phyloP scores from a whole-genome alignment of 139 green algal genomes.

The Zygnema circumcarinatum region DNA sequence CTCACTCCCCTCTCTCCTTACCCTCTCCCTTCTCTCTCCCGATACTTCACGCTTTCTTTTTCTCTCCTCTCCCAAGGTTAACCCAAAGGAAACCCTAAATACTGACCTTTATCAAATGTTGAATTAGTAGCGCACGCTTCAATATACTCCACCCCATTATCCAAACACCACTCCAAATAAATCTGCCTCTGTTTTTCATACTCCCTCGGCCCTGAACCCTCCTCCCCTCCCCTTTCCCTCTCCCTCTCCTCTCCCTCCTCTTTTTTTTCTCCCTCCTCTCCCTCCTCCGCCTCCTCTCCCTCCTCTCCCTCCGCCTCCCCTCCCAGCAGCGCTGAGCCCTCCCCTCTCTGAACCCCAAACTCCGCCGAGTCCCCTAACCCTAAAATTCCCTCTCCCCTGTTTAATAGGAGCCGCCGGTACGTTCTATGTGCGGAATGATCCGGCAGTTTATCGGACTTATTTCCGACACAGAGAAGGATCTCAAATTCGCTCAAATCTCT shows the following conservation, averaged over 20 bases:
- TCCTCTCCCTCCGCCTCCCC: background rate
- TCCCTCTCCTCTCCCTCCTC: conserved; percentile 4
- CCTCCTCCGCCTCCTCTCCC: conserved; percentile 2
- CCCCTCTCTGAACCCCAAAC: conserved; percentile 9
- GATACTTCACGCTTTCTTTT: too few species aligned
- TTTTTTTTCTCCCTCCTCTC: background rate
- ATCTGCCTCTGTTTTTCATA: conserved; percentile 13
- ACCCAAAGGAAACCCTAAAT: too few species aligned
- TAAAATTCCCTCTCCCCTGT: background rate
- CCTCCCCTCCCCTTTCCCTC: background rate
- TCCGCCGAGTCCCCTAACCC: background rate
- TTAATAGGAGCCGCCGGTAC: background rate
- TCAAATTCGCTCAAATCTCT: conserved; percentile 40
- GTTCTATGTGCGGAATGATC: background rate
- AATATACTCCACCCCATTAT: conserved; percentile 51
- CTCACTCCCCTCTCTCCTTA: too few species aligned
- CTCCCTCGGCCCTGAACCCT: background rate
- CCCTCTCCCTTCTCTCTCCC: too few species aligned
- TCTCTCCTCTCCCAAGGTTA: too few species aligned
- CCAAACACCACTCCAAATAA: conserved; percentile 37
- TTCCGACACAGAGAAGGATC: conserved; percentile 46
- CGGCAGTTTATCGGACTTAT: conserved; percentile 39
- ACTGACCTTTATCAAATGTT: conserved; percentile 22
- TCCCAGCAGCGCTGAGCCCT: conserved; percentile 18
- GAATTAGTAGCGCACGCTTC: conserved; percentile 43